Evolutionary conservation across 1,284 basidiomycete species (phyloP).

Genomic region (Cryptococcus sp.): DNA sequence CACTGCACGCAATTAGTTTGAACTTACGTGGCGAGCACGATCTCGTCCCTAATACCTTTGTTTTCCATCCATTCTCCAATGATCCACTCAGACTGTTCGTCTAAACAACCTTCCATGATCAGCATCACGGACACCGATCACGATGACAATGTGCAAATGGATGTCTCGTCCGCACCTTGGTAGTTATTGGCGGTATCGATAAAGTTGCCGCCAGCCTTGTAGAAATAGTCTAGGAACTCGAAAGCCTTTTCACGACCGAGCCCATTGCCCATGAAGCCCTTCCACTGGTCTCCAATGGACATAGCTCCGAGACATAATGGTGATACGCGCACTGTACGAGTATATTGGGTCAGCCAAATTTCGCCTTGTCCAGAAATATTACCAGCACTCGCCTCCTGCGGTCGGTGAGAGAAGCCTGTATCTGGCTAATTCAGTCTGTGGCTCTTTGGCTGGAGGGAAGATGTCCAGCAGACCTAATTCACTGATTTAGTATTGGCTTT

Average conservation of each 20-base stretch:
- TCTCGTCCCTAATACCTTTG: conserved; percentile 37
- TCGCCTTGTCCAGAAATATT: too few relatives aligned
- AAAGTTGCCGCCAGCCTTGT: conserved; percentile 22
- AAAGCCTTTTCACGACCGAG: conserved; percentile 29
- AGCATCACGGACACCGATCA: not conserved
- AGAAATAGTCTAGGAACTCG: conserved; percentile 49
- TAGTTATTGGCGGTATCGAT: conserved; percentile 21
- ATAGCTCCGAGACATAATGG: conserved; percentile 59
- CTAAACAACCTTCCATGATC: conserved; percentile 2
- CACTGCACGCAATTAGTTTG: not conserved
- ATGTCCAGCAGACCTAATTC: conserved; percentile 14
- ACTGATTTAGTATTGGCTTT: too few relatives aligned
- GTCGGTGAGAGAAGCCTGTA: conserved; percentile 56
- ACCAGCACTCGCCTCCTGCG: conserved; percentile 48
- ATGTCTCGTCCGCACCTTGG: conserved; percentile 7
- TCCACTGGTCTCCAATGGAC: conserved; percentile 57
- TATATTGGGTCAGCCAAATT: not conserved
- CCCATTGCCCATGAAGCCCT: conserved; percentile 32
- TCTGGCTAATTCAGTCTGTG: conserved; percentile 44
- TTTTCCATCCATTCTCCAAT: conserved; percentile 55
- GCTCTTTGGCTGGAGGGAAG: conserved; percentile 30
- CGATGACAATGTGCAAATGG: not conserved
- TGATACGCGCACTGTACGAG: conserved; percentile 50
- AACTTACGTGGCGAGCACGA: conserved; percentile 34
- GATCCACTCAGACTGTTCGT: conserved; percentile 50